phyloP scores from a whole-genome alignment of 140 eudicot genomes.

The Senecio squalidus region DNA sequence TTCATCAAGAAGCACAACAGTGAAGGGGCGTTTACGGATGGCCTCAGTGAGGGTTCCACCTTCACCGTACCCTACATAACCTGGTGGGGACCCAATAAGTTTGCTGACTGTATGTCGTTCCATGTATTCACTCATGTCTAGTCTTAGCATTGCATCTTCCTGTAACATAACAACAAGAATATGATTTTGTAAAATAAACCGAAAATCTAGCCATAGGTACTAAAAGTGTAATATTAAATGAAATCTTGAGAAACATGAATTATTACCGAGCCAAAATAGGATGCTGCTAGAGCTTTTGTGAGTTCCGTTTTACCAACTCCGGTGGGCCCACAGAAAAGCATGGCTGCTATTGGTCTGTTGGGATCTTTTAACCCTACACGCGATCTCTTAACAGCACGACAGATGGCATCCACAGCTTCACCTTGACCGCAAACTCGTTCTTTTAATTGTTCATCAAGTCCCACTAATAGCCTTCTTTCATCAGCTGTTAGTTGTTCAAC shows the following conservation, averaged over 20 bases:
- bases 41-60: conserved; percentile 94
- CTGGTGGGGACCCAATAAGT: conserved; percentile 92
- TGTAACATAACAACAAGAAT: conserved; percentile 18
- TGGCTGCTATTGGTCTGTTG: conserved; percentile 80
- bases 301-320: conserved; percentile 96
- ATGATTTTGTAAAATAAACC: too few relatives aligned
- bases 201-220: too few relatives aligned
- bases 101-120: conserved; percentile 86
- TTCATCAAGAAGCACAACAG: conserved; percentile 79
- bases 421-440: conserved; percentile 88
- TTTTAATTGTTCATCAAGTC: conserved; percentile 67
- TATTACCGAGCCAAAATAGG: conserved; percentile 86
- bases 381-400: conserved; percentile 88
- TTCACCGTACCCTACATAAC: conserved; percentile 85
- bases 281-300: conserved; percentile 83
- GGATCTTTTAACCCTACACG: conserved; percentile 86
- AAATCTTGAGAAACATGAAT: neutral
- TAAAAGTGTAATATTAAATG: neutral
- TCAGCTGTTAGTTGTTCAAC: conserved; percentile 60
- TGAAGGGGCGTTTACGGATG: conserved; percentile 67
- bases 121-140: conserved; percentile 96
- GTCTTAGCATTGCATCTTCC: conserved; percentile 79
- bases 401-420: conserved; percentile 81
- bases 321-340: conserved; percentile 95
- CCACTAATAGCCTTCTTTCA: conserved; percentile 67